Base-by-base conservation (phyloP, 169 alveolate species). In the Plasmodium fragile region DNA sequence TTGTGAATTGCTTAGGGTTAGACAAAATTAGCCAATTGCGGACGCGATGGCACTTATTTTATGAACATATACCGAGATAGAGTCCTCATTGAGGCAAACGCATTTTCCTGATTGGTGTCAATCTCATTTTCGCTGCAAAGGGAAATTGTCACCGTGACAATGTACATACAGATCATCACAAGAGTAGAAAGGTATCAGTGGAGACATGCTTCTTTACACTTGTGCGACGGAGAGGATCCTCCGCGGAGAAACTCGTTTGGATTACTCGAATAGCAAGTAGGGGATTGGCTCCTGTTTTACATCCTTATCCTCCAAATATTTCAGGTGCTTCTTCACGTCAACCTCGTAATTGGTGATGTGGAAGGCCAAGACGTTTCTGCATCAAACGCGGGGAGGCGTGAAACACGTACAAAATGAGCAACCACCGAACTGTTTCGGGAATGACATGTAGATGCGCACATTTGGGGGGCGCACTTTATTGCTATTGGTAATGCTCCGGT, bases 21-120 rank as follows among this genome's bases (percentile, higher is more conserved):
- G 36, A n/a, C 30, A 65, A 65, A 65, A 65, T 65, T 65, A 65
- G 34, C 75, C 36, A 65, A 1, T 18, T 25, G 13, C 75, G 8
- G n/a, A 65, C n/a, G 4, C 41, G 30, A 65, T 22, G 41, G 39
- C 32, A 32, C 53, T 43, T 83, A 41, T 53, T 25, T 25, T 16
- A 39, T 73, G 52, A 13, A 32, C 80, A 73, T 78, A 52, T 87
- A 87, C 93, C 93, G 18, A 22, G 93, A 87, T 41, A 87, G 80
- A 3, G 93, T 87, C 52, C 93, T 75, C 93, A 77, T 87, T n/a
- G 87, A 87, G 13, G 93, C 93, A 65, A 87, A 87, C 11, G 93
- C 22, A 32, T 87, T 87, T 87, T 87, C 93, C 65, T 87, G 93
- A n/a, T 81, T 75, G 22, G 93, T 87, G 49, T 87, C 93, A 75